Evolutionary conservation across 2,329 filamentous ascomycete species (phyloP).

Genomic region (Pestalotiopsis sp.): DNA sequence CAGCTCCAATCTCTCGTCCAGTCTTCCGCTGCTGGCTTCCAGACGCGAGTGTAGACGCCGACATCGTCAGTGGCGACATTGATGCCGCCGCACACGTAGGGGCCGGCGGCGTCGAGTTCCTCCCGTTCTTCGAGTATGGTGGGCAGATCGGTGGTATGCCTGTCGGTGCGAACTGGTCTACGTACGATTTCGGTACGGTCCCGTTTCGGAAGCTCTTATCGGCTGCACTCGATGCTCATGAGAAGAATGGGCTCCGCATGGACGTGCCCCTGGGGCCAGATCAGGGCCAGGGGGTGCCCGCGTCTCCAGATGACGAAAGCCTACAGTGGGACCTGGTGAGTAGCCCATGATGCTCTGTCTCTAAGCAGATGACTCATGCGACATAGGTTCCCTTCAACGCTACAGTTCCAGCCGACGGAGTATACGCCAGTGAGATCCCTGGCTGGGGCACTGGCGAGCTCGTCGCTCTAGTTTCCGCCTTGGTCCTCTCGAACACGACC

Average conservation of each 20-base stretch:
- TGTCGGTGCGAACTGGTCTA: background rate
- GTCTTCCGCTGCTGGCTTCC: background rate
- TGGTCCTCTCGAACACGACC: background rate
- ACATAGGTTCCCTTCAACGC: background rate
- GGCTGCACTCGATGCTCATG: background rate
- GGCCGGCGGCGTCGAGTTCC: background rate
- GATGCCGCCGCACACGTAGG: background rate
- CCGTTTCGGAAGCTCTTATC: background rate
- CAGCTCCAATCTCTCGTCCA: background rate
- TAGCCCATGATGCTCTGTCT: background rate
- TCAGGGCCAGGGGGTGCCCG: background rate
- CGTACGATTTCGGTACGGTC: background rate
- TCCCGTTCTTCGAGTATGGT: background rate
- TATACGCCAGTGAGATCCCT: background rate
- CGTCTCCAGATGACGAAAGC: background rate
- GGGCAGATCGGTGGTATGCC: background rate
- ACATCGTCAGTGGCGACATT: background rate
- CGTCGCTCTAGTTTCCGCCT: background rate
- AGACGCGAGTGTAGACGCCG: background rate
- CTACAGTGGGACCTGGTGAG: background rate
- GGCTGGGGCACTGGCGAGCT: background rate
- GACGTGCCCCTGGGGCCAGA: background rate
- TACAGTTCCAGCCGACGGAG: background rate
- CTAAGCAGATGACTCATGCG: background rate
- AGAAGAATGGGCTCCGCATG: background rate